Evolutionary conservation across 768 basidiomycete genomes (phyloP).

Genomic region (Xerocomellus amylosporus): DNA sequence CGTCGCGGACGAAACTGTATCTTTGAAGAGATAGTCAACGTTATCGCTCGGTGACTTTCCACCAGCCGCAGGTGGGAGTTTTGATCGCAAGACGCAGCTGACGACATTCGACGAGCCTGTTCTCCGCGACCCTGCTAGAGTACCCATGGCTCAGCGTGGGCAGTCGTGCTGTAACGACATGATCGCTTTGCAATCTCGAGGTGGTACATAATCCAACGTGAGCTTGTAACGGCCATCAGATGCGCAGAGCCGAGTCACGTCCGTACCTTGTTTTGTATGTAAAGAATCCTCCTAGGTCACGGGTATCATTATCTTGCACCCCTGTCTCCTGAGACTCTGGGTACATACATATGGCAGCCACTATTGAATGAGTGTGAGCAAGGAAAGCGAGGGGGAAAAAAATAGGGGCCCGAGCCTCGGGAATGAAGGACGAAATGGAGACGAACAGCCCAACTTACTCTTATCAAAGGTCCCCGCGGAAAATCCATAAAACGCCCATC

Average conservation of each 20-base stretch:
- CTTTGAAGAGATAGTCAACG: neutral
- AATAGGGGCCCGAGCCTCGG: neutral
- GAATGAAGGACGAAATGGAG: constrained; percentile 10
- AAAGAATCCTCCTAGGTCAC: constrained; percentile 1
- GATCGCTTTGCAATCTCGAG: neutral
- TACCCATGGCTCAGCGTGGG: too few relatives aligned
- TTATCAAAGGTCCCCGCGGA: neutral
- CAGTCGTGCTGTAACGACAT: too few relatives aligned
- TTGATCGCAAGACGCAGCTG: neutral
- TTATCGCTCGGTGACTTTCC: neutral
- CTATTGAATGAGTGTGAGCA: neutral
- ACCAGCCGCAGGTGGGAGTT: neutral
- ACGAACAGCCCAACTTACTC: neutral
- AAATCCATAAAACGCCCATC: neutral
- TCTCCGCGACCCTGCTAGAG: constrained; percentile 1
- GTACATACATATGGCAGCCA: neutral
- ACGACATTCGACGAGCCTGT: neutral
- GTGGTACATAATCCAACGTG: constrained; percentile 8
- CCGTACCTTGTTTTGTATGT: constrained; percentile 15
- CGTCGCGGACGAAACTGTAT: neutral
- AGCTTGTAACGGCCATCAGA: constrained; percentile 24
- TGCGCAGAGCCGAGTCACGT: constrained; percentile 3
- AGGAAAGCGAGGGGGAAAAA: neutral
- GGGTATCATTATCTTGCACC: neutral
- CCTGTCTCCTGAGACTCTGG: neutral